Conservation (phyloP, 2,329 filamentous ascomycete genomes). For the Penicillium sclerotigenum region DNA sequence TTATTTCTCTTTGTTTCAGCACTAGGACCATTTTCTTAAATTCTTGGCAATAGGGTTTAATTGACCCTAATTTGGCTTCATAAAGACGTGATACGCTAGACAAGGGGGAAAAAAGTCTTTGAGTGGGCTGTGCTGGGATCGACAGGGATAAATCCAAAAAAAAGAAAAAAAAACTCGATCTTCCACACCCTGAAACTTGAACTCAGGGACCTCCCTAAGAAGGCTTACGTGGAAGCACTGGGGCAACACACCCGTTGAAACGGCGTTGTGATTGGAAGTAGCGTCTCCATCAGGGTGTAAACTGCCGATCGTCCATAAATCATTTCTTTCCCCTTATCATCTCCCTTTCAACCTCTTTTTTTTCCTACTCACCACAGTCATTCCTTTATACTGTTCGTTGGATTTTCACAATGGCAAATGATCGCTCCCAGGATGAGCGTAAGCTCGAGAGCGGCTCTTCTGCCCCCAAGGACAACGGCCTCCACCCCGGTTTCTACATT, state of each 20-base stretch:
- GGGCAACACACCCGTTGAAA: slow-evolving; percentile 1
- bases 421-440: slow-evolving; percentile 26
- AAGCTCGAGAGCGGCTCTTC: slow-evolving; percentile 23
- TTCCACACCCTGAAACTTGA: background rate
- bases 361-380: slow-evolving; percentile 24
- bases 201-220: background rate
- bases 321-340: slow-evolving; percentile 9
- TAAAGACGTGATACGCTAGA: background rate
- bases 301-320: slow-evolving; percentile 12
- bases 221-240: slow-evolving; percentile 4
- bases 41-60: background rate
- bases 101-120: background rate
- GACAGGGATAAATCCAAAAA: slow-evolving; percentile 6
- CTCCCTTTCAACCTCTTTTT: background rate
- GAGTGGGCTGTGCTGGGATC: slow-evolving; percentile 6
- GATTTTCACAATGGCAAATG: slow-evolving; percentile 23
- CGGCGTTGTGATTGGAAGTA: slow-evolving; percentile 7
- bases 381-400: slow-evolving; percentile 21
- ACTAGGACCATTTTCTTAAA: background rate
- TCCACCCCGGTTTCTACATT: slow-evolving; percentile 33
- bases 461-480: slow-evolving; percentile 21
- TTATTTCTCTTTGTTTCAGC: background rate
- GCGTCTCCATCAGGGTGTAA: slow-evolving; percentile 4
- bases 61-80: background rate
- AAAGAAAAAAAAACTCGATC: background rate